These are phyloP conservation scores for Suillus spraguei DNA, from an alignment of 768 basidiomycete species.

Conservation along the genomic window DNA sequence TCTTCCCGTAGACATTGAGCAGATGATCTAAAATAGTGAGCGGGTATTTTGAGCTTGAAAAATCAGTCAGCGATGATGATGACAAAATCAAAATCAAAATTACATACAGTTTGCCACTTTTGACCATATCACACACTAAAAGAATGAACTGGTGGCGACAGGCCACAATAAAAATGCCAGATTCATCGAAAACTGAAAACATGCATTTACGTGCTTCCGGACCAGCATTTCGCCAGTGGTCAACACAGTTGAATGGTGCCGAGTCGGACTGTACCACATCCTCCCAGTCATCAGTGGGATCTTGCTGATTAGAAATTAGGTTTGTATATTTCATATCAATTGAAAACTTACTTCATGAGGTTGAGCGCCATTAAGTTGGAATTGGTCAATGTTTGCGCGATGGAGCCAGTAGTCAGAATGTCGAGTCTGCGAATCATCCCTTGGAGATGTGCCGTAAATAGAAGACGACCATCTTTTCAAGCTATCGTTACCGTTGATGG, in stretches of 20 bases:
- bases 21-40: no score
- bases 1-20: no score
- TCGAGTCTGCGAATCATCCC: background rate
- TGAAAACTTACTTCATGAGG: no score
- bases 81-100: no score
- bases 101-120: slow-evolving; percentile 9
- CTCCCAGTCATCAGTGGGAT: slow-evolving; percentile 10
- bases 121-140: slow-evolving; percentile 1
- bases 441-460: background rate
- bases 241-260: background rate
- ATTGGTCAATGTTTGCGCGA: background rate
- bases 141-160: background rate
- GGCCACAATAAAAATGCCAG: background rate
- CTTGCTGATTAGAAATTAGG: no score
- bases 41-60: no score
- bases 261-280: no score
- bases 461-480: background rate
- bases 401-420: background rate
- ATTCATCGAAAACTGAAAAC: background rate
- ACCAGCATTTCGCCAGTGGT: slow-evolving; percentile 5
- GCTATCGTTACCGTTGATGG: slow-evolving; percentile 10
- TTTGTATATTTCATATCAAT: no score
- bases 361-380: no score
- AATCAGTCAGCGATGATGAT: no score
- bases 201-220: background rate